phyloP scores from a whole-genome alignment of 2,329 filamentous ascomycete species.

The Fusarium siculi region DNA sequence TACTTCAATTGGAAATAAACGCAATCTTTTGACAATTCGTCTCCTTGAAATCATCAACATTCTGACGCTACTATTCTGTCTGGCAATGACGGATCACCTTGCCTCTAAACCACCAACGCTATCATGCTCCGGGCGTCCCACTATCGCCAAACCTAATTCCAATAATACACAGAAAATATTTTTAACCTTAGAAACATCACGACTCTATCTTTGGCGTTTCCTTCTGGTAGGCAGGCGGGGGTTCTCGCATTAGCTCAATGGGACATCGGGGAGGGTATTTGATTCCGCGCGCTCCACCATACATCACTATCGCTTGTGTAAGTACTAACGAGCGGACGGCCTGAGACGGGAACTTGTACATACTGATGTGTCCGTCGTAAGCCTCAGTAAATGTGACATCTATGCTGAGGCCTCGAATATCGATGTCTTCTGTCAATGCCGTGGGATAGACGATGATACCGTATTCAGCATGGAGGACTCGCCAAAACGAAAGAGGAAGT shows the following conservation, averaged over 20 bases:
- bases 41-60: constrained; percentile 5
- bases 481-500: constrained; percentile 52
- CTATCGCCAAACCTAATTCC: constrained; percentile 6
- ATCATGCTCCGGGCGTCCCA: constrained; percentile 10
- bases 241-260: constrained; percentile 52
- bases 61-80: constrained; percentile 3
- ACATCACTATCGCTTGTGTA: constrained; percentile 47
- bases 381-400: constrained; percentile 53
- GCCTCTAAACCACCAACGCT: constrained; percentile 9
- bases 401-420: constrained; percentile 46
- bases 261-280: constrained; percentile 51
- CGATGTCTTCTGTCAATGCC: constrained; percentile 51
- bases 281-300: constrained; percentile 43
- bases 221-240: constrained; percentile 50
- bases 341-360: neutral
- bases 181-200: neutral
- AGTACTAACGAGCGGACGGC: constrained; percentile 2
- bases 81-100: neutral
- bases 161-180: constrained; percentile 4
- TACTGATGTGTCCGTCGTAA: constrained; percentile 52
- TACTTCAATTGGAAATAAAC: neutral
- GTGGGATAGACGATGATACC: constrained; percentile 56
- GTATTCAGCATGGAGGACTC: constrained; percentile 51
- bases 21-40: neutral
- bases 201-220: constrained; percentile 17